These are phyloP conservation scores for Plasmopara halstedii DNA, from an alignment of 352 stramenopile species.

Conservation along the genomic window DNA sequence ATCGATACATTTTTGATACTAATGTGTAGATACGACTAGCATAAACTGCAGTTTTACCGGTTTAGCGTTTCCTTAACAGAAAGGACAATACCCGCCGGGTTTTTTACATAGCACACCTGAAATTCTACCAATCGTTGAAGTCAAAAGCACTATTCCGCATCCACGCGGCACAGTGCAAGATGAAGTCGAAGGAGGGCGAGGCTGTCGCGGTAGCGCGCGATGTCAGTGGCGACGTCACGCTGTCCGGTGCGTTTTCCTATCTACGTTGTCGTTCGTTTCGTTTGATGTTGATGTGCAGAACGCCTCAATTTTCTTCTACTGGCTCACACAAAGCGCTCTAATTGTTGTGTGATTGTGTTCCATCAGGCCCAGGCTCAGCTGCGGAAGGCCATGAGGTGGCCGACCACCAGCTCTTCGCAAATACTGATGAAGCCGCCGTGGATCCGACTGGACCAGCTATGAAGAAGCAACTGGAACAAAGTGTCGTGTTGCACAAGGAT, in stretches of 20 bases:
- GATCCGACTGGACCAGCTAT: constrained; percentile 61
- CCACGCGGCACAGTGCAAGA: constrained; percentile 20
- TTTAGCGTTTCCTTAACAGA: too few relatives aligned
- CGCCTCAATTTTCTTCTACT: constrained; percentile 1
- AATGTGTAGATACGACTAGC: too few relatives aligned
- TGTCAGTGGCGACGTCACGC: not conserved
- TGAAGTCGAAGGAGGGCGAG: constrained; percentile 25
- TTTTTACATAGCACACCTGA: not conserved
- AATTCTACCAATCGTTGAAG: constrained; percentile 15
- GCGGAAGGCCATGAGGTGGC: constrained; percentile 46
- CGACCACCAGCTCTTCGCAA: constrained; percentile 69
- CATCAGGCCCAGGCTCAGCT: constrained; percentile 3
- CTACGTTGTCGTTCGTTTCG: constrained; percentile 2
- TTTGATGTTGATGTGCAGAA: constrained; percentile 12
- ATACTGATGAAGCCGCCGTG: constrained; percentile 64
- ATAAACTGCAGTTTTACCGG: too few relatives aligned
- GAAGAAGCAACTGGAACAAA: constrained; percentile 65
- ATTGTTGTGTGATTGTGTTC: constrained; percentile 15
- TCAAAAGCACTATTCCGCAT: not conserved
- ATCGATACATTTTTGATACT: too few relatives aligned
- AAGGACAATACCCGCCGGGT: too few relatives aligned
- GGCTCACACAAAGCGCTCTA: constrained; percentile 7
- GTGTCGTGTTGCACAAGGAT: constrained; percentile 41
- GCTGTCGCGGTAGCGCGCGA: constrained; percentile 1
- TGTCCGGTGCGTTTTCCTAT: constrained; percentile 12